Evolutionary conservation across 2,329 filamentous ascomycete genomes (phyloP), one percentile per base, ranked within the genome.

Genomic region (Penicillium sp.): DNA sequence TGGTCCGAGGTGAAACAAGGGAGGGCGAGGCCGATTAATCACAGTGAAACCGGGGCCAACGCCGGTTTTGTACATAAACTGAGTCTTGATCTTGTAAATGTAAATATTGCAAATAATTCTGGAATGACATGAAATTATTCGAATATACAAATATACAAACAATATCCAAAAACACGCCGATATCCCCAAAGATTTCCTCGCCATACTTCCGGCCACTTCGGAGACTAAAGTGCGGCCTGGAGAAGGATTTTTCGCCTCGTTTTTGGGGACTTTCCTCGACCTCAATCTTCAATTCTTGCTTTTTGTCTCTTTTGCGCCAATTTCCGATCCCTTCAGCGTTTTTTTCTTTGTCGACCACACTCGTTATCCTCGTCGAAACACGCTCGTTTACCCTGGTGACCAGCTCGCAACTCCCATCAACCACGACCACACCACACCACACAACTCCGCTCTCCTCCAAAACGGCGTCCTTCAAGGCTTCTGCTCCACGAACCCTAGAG

Each of bases 401-500:
- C 34, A 21, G 20, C 3, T 33, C 30, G 15, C 5, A 17, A 12
- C 13, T 33, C 24, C n/a, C n/a, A n/a, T n/a, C n/a, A n/a, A n/a
- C n/a, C n/a, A n/a, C n/a, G n/a, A n/a, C n/a, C n/a, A n/a, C n/a
- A n/a, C n/a, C n/a, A n/a, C n/a, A n/a, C n/a, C n/a, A n/a, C n/a
- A n/a, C n/a, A n/a, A n/a, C n/a, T n/a, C n/a, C n/a, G n/a, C n/a
- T n/a, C n/a, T n/a, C 17, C 51, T 17, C 59, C 61, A 63, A 60
- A 59, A 63, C 61, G 61, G 61, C 61, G 59, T 63, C 58, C 48
- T 55, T 56, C 42, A 52, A 49, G 48, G 18, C 27, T 49, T 20
- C 51, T 55, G 18, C 27, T 49, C 18, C 51, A 53, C 47, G 34
- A 44, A 47, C 55, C 48, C 58, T 52, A 51, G 56, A 58, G 44